Conservation (phyloP, 2,329 filamentous ascomycete species). For the Exutisphaerella laricina region DNA sequence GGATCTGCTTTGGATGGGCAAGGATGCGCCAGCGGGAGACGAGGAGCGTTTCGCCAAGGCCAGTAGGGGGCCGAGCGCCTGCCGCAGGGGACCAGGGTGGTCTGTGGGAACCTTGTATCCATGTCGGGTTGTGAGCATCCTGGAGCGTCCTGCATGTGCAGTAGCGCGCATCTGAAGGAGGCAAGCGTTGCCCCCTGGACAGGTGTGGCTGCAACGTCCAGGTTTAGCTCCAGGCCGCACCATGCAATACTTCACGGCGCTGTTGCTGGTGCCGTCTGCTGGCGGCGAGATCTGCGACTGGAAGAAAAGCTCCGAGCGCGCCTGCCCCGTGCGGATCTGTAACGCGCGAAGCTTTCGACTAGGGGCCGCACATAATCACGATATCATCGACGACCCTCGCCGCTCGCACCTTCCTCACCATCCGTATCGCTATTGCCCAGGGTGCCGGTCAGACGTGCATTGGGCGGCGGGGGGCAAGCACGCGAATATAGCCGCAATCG, state of each 20-base stretch:
- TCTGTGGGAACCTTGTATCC: background rate
- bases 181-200: background rate
- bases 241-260: no score
- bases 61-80: no score
- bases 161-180: constrained; percentile 4
- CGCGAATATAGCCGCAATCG: no score
- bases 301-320: constrained; percentile 10
- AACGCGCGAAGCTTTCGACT: constrained; percentile 17
- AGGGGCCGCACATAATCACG: constrained; percentile 20
- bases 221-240: no score
- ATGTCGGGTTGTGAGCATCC: background rate
- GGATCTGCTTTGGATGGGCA: background rate
- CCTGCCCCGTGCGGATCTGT: constrained; percentile 5
- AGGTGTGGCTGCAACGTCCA: constrained; percentile 1
- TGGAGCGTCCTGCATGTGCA: background rate
- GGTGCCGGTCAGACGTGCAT: constrained; percentile 25
- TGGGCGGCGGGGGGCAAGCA: no score
- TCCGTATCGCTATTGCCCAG: constrained; percentile 3
- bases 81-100: no score
- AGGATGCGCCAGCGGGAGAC: background rate
- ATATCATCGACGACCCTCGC: constrained; percentile 26
- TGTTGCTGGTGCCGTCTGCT: background rate
- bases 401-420: no score
- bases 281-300: constrained; percentile 11
- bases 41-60: constrained; percentile 3